Percentiles rank a stretch among this genome's conserved stretches.
phyloP scores from a whole-genome alignment of 768 basidiomycete genomes.

The Botryobasidium botryosum region DNA sequence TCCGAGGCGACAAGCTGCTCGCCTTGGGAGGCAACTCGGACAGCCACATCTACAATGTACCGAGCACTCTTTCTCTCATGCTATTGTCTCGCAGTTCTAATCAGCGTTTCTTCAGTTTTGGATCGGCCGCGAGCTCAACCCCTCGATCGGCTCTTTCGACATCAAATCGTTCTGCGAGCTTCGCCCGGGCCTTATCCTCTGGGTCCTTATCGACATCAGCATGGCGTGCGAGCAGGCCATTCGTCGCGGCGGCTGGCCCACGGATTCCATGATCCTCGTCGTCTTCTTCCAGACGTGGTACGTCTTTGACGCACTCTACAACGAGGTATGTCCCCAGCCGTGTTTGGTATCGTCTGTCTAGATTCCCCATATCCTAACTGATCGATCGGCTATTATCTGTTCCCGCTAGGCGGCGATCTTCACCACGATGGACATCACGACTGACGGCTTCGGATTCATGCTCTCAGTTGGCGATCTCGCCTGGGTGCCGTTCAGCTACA shows the following conservation, averaged over 20 bases:
- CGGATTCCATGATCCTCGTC: constrained; percentile 82
- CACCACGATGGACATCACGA: constrained; percentile 94
- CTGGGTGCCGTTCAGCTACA: constrained; percentile 92
- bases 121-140: constrained; percentile 91
- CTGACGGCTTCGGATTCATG: constrained; percentile 99
- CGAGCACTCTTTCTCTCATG: constrained; percentile 19
- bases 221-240: constrained; percentile 83
- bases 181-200: constrained; percentile 79
- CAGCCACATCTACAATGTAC: constrained; percentile 75
- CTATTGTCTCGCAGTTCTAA: not conserved
- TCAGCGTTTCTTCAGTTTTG: constrained; percentile 41
- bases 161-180: constrained; percentile 68
- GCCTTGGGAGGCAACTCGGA: constrained; percentile 89
- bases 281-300: constrained; percentile 76
- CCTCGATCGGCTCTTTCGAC: constrained; percentile 60
- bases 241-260: constrained; percentile 47
- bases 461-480: constrained; percentile 78
- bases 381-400: not conserved
- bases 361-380: not conserved
- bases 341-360: too few relatives aligned
- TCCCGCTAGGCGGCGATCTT: constrained; percentile 59
- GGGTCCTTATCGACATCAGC: constrained; percentile 78
- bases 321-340: constrained; percentile 42
- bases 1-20: constrained; percentile 49
- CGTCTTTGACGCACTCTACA: constrained; percentile 71